Base-by-base conservation (phyloP, 2,329 filamentous ascomycete genomes). In the Neofusicoccum kwambonambiense region DNA sequence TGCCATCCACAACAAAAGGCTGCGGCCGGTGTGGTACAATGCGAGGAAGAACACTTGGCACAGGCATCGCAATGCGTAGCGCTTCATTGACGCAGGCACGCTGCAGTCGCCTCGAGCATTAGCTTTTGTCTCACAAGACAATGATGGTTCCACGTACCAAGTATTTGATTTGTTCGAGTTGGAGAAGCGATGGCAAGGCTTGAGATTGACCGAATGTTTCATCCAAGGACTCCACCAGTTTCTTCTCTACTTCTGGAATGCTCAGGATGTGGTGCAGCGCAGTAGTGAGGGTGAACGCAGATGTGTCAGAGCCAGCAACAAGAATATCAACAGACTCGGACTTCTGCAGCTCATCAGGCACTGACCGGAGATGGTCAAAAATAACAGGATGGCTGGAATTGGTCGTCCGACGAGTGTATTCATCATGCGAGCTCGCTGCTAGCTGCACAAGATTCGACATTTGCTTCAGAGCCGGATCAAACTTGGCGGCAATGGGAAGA, bases 231-330 rank as follows among this genome's bases (percentile, higher is more conserved):
- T 17, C n/a, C 34, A 39, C 61, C 5, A 76, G 64, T 44, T 65
- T 67, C 5, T 47, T 47, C 9, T 73, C 64, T 41, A 64, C 42
- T 39, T 68, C 37, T 3, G 69, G 70, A n/a, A 76, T 67, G 1
- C 68, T 66, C 2, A 80, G 62, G 9, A 80, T 49, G 49, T 73
- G 71, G 62, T 80, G 80, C 19, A 79, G 65, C 13, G 79, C 73
- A 0, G 72, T 71, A 47, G 79, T 75, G 5, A 78, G 66, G 0
- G 74, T 73, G 0, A 75, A 72, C 37, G 74, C 75, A 4, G 76
- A 73, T 1, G 78, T 79, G 52, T 81, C 79, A 0, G 72, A 72
- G 1, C 78, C 78, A 7, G 78, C 78, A 3, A 54, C 17, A 6
- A 54, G 12, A 13, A 54, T 17, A 7, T 54, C 51, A n/a, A 54